Base-by-base conservation (phyloP, 2,329 filamentous ascomycete genomes). In the Fusarium pilosicola region DNA sequence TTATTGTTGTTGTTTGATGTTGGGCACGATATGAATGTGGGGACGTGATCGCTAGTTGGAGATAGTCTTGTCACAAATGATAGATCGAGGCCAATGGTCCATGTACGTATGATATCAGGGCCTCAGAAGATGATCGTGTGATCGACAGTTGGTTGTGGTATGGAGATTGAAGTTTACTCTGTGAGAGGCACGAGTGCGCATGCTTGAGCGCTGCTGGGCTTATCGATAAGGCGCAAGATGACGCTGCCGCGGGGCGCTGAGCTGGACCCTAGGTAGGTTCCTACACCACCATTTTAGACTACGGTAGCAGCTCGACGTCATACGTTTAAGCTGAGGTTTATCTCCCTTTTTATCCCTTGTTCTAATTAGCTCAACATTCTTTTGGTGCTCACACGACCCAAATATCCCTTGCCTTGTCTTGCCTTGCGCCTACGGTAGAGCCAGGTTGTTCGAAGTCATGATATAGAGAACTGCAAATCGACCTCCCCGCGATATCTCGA, bases 401-500 rank as follows among this genome's bases (percentile, higher is more conserved):
- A 61, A 62, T 24, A 54, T 44, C 39, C 51, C 36, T 61, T 58
- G 17, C 11, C 34, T 55, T 32, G 14, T 17, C 26, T 46, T 46
- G 45, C 20, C 45, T 48, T 30, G 45, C 45, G 61, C 45, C 30
- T 56, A 59, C 56, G 62, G 62, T 68, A 59, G 67, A 74, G 55
- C 68, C 46, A 60, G 51, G 52, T 66, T 58, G 67, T 63, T 72
- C 34, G 68, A 70, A 78, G 78, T 71, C 78, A 83, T 83, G 81
- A 76, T 80, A 77, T 83, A 83, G 81, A 71, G 76, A 76, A 74
- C 74, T 70, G 80, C 77, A 68, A 75, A 73, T 60, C 65, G 64
- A 68, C 70, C 62, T 62, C 42, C 65, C 60, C 56, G 67, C 74
- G 68, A 80, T 67, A 77, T 69, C 62, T 61, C 74, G 54, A 77